Percentiles rank a stretch among this genome's conserved stretches.
Conservation (phyloP, 495 filamentous ascomycete species). For the Sabuloglossum arenarium region DNA sequence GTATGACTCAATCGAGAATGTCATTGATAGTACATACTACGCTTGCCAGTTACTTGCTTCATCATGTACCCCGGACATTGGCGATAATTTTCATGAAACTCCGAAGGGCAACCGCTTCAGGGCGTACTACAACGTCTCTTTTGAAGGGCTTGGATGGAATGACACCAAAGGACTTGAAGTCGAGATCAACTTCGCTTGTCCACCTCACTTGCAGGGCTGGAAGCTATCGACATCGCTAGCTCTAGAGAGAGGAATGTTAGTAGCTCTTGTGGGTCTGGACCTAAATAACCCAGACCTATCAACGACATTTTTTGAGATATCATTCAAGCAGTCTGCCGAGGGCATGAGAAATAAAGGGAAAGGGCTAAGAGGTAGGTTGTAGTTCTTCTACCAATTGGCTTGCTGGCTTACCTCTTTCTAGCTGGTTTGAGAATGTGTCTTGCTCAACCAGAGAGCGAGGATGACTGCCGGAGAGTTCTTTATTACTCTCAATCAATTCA, state of each 20-base stretch:
- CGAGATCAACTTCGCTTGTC: constrained; percentile 18
- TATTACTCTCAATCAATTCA: not conserved
- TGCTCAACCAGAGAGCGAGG: not conserved
- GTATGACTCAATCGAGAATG: constrained; percentile 40
- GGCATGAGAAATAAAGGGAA: constrained; percentile 21
- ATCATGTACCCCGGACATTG: no score
- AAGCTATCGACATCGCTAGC: constrained; percentile 7
- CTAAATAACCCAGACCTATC: constrained; percentile 6
- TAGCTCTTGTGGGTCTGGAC: constrained; percentile 13
- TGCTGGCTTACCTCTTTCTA: not conserved
- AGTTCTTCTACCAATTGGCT: not conserved
- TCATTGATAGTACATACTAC: constrained; percentile 23
- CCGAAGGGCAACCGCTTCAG: constrained; percentile 3
- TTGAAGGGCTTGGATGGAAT: constrained; percentile 10
- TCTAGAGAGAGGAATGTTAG: constrained; percentile 14
- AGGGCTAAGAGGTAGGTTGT: constrained; percentile 26
- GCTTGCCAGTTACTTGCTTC: constrained; percentile 11
- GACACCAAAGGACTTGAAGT: constrained; percentile 15
- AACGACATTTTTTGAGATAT: constrained; percentile 10
- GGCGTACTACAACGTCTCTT: not conserved
- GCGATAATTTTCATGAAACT: constrained; percentile 17
- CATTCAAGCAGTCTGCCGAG: not conserved
- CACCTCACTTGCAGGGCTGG: constrained; percentile 8
- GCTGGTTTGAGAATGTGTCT: not conserved
- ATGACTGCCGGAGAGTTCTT: not conserved